Conservation (phyloP, 345 rosid genomes). For the Populus nigra region DNA sequence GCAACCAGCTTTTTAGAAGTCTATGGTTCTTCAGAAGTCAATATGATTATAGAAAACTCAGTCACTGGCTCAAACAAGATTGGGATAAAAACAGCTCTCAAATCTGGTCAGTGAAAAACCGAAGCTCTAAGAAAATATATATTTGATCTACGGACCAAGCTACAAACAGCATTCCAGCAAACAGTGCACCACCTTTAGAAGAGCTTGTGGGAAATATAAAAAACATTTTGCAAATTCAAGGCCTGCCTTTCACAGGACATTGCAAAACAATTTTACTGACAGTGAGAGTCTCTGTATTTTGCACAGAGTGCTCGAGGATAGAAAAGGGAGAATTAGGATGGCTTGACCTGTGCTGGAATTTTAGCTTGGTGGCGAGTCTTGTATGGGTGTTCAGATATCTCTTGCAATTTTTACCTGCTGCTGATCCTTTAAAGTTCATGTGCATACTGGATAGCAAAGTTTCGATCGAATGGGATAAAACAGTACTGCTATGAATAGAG, state of each 20-base stretch:
- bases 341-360: background rate
- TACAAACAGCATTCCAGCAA: background rate
- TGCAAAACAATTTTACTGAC: background rate
- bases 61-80: background rate
- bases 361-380: background rate
- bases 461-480: background rate
- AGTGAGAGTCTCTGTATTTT: background rate
- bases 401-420: background rate
- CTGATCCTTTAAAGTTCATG: background rate
- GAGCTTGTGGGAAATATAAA: background rate
- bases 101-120: background rate
- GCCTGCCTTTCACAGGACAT: background rate
- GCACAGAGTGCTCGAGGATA: background rate
- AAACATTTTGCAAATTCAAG: background rate
- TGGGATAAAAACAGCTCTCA: background rate
- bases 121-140: background rate
- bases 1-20: background rate
- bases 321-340: background rate
- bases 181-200: background rate
- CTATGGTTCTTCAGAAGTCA: background rate
- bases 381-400: background rate
- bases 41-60: conserved; percentile 2
- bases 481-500: background rate
- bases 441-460: background rate
- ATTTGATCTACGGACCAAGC: background rate